These are phyloP conservation scores for Globisporangium ultimum DNA, from an alignment of 352 stramenopile species.

Conservation along the genomic window DNA sequence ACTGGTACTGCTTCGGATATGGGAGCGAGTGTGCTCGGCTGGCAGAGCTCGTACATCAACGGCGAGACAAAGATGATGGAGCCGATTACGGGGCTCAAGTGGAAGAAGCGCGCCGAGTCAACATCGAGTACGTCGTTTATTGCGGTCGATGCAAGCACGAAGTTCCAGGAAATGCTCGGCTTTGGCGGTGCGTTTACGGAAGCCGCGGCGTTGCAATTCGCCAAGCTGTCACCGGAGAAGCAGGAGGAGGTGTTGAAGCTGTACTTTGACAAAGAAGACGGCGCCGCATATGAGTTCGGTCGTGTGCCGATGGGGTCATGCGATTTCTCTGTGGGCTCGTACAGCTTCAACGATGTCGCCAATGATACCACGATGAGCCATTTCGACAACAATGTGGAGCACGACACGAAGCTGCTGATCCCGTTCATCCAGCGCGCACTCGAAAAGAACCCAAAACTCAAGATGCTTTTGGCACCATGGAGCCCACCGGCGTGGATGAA, in stretches of 20 bases:
- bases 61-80: conserved; percentile 68
- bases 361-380: conserved; percentile 67
- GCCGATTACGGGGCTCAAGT: conserved; percentile 40
- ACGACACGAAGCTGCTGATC: conserved; percentile 83
- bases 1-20: background rate
- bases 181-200: conserved; percentile 94
- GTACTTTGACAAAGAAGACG: conserved; percentile 83
- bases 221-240: conserved; percentile 66
- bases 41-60: conserved; percentile 66
- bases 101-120: conserved; percentile 18
- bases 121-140: conserved; percentile 33
- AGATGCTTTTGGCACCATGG: conserved; percentile 88
- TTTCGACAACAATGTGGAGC: conserved; percentile 72
- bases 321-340: conserved; percentile 86
- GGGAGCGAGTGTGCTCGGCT: conserved; percentile 30
- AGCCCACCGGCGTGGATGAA: conserved; percentile 81
- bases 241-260: conserved; percentile 84
- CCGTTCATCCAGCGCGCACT: conserved; percentile 78
- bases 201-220: conserved; percentile 84
- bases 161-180: conserved; percentile 81
- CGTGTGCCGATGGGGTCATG: conserved; percentile 90
- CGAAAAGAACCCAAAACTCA: conserved; percentile 60
- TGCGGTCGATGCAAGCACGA: conserved; percentile 40
- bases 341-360: conserved; percentile 83
- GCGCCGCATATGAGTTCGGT: conserved; percentile 85